phyloP scores from a whole-genome alignment of 202 grass and related monocot species.

The Setaria italica region DNA sequence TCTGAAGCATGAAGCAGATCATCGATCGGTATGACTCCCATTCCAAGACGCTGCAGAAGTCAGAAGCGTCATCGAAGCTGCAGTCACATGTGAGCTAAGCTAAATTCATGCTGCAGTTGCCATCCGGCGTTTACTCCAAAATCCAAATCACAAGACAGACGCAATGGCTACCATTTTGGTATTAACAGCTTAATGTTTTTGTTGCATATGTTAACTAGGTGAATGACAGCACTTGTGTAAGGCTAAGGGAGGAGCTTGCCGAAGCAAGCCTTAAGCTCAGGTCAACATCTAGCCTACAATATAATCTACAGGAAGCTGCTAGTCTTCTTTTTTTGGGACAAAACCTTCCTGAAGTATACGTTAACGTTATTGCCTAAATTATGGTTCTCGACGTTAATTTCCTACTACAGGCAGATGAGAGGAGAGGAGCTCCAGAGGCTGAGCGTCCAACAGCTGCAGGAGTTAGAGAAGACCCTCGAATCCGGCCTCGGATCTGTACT shows the following conservation, averaged over 20 bases:
- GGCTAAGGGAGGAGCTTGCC: conserved; percentile 53
- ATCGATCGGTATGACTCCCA: conserved; percentile 67
- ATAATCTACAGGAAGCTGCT: neutral
- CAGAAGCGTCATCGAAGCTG: conserved; percentile 42
- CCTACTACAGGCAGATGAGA: conserved; percentile 74
- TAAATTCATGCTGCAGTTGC: neutral
- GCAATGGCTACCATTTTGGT: neutral
- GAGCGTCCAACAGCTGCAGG: conserved; percentile 66
- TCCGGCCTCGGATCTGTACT: conserved; percentile 55
- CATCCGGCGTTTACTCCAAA: neutral
- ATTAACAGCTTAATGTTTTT: conserved; percentile 7
- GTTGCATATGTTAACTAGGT: conserved; percentile 40
- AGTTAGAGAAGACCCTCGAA: conserved; percentile 71
- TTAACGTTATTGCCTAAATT: neutral
- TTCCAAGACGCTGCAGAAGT: conserved; percentile 62
- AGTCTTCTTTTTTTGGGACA: neutral
- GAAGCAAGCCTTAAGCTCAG: conserved; percentile 71
- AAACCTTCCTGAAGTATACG: neutral
- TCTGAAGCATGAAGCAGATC: conserved; percentile 77
- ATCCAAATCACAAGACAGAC: neutral
- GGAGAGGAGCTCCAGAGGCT: conserved; percentile 76
- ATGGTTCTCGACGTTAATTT: neutral
- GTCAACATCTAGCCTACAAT: conserved; percentile 30
- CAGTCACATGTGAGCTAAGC: conserved; percentile 58
- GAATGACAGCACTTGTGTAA: conserved; percentile 58